Percentiles rank a stretch among this genome's conserved stretches.
Evolutionary conservation across 176 grass and related monocot genomes (phyloP).

Genomic region (Lolium rigidum): DNA sequence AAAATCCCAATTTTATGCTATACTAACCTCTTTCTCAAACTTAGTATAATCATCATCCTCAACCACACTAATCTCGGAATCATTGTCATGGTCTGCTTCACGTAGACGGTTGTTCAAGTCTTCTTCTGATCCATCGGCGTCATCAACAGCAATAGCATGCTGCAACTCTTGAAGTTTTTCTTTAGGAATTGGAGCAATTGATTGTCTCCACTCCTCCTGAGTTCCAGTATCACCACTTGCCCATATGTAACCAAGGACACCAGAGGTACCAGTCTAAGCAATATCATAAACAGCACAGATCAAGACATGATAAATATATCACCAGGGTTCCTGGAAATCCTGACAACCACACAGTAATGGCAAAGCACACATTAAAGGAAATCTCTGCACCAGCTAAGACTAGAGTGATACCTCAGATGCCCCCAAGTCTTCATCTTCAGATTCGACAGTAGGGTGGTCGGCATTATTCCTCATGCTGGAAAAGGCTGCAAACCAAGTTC

Average conservation of each 20-base stretch:
- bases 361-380: slow-evolving; percentile 35
- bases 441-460: slow-evolving; percentile 46
- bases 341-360: slow-evolving; percentile 26
- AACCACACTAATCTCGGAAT: slow-evolving; percentile 37
- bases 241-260: slow-evolving; percentile 87
- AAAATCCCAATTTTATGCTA: slow-evolving; percentile 12
- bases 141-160: slow-evolving; percentile 42
- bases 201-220: slow-evolving; percentile 89
- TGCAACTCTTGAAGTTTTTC: slow-evolving; percentile 73
- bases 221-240: slow-evolving; percentile 61
- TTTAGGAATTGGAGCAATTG: slow-evolving; percentile 82
- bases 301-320: slow-evolving; percentile 24
- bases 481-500: slow-evolving; percentile 67
- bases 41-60: slow-evolving; percentile 78
- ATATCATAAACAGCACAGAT: slow-evolving; percentile 44
- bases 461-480: slow-evolving; percentile 67
- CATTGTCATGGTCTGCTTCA: slow-evolving; percentile 45
- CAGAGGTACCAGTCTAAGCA: slow-evolving; percentile 60
- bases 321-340: not conserved
- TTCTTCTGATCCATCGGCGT: slow-evolving; percentile 56
- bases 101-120: slow-evolving; percentile 38
- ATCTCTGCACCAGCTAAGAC: slow-evolving; percentile 25
- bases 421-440: slow-evolving; percentile 51
- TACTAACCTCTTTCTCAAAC: slow-evolving; percentile 90
- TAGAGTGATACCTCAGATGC: slow-evolving; percentile 56